Evolutionary conservation across 169 alveolate genomes (phyloP).

Genomic region (Plasmodium inui): DNA sequence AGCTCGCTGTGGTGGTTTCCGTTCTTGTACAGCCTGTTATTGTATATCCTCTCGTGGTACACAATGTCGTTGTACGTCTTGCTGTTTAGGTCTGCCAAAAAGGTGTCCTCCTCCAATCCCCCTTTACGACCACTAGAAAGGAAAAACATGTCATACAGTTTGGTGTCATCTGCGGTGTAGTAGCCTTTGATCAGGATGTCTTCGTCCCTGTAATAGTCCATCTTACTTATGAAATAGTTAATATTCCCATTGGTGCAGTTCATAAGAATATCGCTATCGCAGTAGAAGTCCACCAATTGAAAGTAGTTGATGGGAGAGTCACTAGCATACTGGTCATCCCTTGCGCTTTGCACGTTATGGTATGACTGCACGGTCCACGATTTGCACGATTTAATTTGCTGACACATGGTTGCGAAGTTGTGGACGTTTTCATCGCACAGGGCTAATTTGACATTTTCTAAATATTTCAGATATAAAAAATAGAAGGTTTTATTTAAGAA

Average conservation of each 20-base stretch:
- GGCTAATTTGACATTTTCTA: slow-evolving; percentile 30
- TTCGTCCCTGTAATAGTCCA: slow-evolving; percentile 27
- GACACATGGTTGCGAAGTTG: slow-evolving; percentile 3
- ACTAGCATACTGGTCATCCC: neutral
- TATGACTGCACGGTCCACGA: neutral
- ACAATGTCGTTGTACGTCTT: neutral
- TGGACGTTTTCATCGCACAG: slow-evolving; percentile 10
- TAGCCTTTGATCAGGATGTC: slow-evolving; percentile 64
- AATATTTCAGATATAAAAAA: slow-evolving; percentile 35
- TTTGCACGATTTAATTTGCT: neutral
- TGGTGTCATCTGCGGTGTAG: slow-evolving; percentile 55
- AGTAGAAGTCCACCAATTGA: slow-evolving; percentile 32
- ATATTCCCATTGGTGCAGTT: neutral
- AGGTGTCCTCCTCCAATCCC: neutral
- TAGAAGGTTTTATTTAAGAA: slow-evolving; percentile 45
- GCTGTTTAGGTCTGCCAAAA: neutral
- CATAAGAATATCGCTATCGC: slow-evolving; percentile 16
- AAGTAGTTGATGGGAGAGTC: neutral
- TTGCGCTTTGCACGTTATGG: neutral
- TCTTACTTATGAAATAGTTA: slow-evolving; percentile 34
- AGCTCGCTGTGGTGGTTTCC: neutral
- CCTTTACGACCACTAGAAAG: slow-evolving; percentile 14
- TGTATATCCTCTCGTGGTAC: neutral
- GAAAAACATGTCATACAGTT: slow-evolving; percentile 22
- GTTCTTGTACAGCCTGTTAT: neutral